Evolutionary conservation across 116 monocot species (phyloP).

Genomic region (Papilionanthe hybrid): DNA sequence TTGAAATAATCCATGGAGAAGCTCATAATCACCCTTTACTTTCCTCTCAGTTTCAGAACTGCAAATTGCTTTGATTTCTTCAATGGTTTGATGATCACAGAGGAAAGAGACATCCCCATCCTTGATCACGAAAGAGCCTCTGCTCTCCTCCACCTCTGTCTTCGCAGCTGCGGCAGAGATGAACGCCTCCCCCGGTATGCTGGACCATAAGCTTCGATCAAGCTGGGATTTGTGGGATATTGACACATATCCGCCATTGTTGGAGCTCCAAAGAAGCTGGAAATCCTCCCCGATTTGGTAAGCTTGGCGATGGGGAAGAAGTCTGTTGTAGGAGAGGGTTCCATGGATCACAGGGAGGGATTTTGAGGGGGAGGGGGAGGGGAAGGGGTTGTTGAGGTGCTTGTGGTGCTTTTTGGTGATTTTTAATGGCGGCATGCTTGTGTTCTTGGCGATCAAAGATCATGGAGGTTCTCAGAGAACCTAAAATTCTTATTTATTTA

Average conservation of each 20-base stretch:
- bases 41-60: constrained; percentile 22
- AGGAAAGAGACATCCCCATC: constrained; percentile 39
- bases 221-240: constrained; percentile 30
- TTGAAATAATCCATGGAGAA: no score
- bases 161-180: constrained; percentile 44
- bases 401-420: constrained; percentile 56
- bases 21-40: background rate
- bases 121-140: constrained; percentile 56
- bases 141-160: constrained; percentile 62
- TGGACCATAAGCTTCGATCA: constrained; percentile 39
- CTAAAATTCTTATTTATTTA: no score
- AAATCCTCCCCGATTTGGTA: constrained; percentile 50
- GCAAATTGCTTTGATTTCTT: constrained; percentile 32
- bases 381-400: constrained; percentile 75
- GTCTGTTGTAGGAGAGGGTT: constrained; percentile 32
- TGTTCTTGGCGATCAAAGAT: no score
- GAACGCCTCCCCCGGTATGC: constrained; percentile 62
- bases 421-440: constrained; percentile 27
- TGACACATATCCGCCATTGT: constrained; percentile 49
- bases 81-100: constrained; percentile 43
- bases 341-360: constrained; percentile 44
- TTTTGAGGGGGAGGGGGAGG: constrained; percentile 35
- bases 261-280: constrained; percentile 39
- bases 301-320: constrained; percentile 21
- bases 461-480: no score